Base-by-base conservation (phyloP, 306 rosid genomes). In the Urtica urens region DNA sequence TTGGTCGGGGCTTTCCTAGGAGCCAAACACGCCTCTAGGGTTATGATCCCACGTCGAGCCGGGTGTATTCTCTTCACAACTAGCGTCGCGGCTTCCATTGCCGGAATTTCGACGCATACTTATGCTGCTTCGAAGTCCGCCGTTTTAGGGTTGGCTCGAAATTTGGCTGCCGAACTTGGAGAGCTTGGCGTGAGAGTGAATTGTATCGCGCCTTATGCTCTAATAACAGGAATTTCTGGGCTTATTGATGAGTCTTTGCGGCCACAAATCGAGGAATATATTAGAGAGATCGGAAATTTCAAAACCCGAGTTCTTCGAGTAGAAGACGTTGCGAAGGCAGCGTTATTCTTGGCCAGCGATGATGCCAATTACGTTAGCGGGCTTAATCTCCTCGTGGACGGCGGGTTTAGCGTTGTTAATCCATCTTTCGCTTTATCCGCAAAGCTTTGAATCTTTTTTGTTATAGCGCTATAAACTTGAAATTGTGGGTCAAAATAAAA, bases 111-210 rank as follows among this genome's bases (percentile, higher is more conserved):
- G 1, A 68, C 85, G 0, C 87, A 87, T 17, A 84, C 96, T 0
- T 83, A 83, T 33, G 45, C 77, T 4, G 62, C 78, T 9, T 75
- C 96, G 0, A 82, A 83, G 63, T 86, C 80, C 11, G 96, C 94
- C 0, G 73, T 83, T 2, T 68, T 73, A 3, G 96, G 94, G 1
- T 34, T 83, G 1, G 80, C 93, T 0, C 69, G 72, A 28, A 83
- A 80, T 28, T 80, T 92, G 0, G 94, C 93, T 0, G 86, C 72
- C 3, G 96, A 83, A 60, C 46, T 83, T 1, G 85, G 94, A 3
- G 85, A 78, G 26, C 80, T 80, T 18, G 96, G 93, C 21, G 76
- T 80, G 0, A 57, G 94, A 59, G 93, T 87, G 30, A 87, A 87
- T 26, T 87, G 94, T 23, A 51, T 87, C 63, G 80, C 96, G 0